Base-by-base conservation (phyloP, 2,329 filamentous ascomycete species). In the Colletotrichum coccodes region DNA sequence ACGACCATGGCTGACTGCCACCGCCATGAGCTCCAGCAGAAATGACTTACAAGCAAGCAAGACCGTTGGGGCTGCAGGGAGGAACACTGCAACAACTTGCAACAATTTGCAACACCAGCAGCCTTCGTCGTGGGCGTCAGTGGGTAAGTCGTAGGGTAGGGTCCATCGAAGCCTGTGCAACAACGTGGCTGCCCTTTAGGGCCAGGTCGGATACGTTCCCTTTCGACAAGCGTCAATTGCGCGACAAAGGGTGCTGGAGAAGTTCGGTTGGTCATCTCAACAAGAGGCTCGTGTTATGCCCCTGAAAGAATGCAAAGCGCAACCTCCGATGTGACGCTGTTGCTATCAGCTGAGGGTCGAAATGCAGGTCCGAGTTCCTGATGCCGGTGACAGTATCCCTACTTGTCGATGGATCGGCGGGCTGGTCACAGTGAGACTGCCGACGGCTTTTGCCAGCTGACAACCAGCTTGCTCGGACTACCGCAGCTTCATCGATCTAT, bases 161-260 rank as follows among this genome's bases (percentile, higher is more conserved):
- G 26, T 44, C 38, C 38, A 38, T 56, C 34, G 44, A 58, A 53
- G 64, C 59, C 64, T 56, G 64, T 57, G 59, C 64, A 63, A 63
- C 52, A 63, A 50, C 12, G 60, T 64, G 36, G 64, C 60, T 44
- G 42, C 28, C 50, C 36, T 11, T 38, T 34, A 52, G 30, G 54
- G 42, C 18, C 30, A 28, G 38, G 50, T 57, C 60, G 60, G 64
- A 58, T 38, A 56, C 38, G 59, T 28, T 58, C 60, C 60, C 36
- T 52, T 64, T 64, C 60, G 44, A 68, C 60, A 68, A 64, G 64
- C 60, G 64, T 67, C 40, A 28, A 54, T 62, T 67, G 34, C 59
- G 59, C 46, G 34, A 57, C 50, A 28, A 40, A 58, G 52, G 52
- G 42, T 44, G 60, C 60, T 46, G 60, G 52, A 64, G 44, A 64